These are phyloP conservation scores for Bombardia bombarda DNA, from an alignment of 495 filamentous ascomycete genomes.

Conservation along the genomic window DNA sequence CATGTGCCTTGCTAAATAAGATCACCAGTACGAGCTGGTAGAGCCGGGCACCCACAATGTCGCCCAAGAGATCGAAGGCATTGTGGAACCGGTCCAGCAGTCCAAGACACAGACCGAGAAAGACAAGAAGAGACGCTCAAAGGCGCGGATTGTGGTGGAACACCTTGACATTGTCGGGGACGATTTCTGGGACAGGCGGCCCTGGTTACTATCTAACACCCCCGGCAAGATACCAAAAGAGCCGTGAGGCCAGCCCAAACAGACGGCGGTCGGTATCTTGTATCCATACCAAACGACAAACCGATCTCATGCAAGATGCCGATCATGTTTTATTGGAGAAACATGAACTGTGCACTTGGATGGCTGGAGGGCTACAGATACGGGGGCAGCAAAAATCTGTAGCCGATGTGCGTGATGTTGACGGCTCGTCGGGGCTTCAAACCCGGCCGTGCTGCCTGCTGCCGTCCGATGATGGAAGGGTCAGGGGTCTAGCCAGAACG, in stretches of 20 bases:
- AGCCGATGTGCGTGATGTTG: no score
- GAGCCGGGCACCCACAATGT: conserved; percentile 37
- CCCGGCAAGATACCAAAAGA: conserved; percentile 58
- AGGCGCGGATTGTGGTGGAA: conserved; percentile 69
- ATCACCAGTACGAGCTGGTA: conserved; percentile 42
- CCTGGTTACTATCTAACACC: conserved; percentile 77
- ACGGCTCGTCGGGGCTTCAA: background rate
- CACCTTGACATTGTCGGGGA: conserved; percentile 92
- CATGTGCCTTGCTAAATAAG: conserved; percentile 3
- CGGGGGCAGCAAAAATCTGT: no score
- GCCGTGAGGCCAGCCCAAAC: conserved; percentile 14
- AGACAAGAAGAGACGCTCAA: conserved; percentile 62
- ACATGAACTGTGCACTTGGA: no score
- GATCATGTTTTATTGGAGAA: no score
- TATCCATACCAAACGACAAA: background rate
- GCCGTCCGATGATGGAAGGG: no score
- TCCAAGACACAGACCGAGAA: conserved; percentile 75
- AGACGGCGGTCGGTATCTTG: background rate
- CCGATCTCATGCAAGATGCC: no score
- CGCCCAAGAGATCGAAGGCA: conserved; percentile 25
- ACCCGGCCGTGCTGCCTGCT: no score
- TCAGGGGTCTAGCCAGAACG: no score
- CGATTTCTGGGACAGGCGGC: conserved; percentile 80
- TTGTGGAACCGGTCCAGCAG: conserved; percentile 35
- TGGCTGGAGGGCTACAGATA: no score